phyloP scores from a whole-genome alignment of 208 protist genomes.

The Trypanosomatidae sp. region DNA sequence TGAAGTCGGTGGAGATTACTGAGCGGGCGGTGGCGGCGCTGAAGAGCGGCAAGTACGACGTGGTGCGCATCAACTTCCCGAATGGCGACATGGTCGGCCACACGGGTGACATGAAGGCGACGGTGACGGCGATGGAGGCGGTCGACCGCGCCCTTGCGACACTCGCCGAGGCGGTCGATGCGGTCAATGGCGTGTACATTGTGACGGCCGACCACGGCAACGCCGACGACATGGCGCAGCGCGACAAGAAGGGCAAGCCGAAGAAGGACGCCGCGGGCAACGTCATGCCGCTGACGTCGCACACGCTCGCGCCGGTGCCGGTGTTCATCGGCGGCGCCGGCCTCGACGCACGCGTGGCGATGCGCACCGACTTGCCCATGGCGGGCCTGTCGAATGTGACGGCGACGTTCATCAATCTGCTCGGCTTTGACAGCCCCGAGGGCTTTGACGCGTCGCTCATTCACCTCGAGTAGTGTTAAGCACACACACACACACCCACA shows the following conservation, averaged over 20 bases:
- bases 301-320: constrained; percentile 88
- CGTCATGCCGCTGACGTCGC: constrained; percentile 81
- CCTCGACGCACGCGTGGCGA: constrained; percentile 61
- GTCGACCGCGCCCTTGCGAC: constrained; percentile 75
- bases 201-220: constrained; percentile 94
- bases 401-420: constrained; percentile 90
- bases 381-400: constrained; percentile 90
- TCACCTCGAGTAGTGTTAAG: constrained; percentile 4
- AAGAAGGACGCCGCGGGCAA: constrained; percentile 44
- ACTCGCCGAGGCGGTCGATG: constrained; percentile 77
- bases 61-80: constrained; percentile 91
- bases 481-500: neutral
- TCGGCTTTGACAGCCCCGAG: constrained; percentile 85
- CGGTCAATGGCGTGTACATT: constrained; percentile 75
- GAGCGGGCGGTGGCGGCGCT: constrained; percentile 80
- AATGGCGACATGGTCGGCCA: constrained; percentile 96
- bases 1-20: constrained; percentile 92
- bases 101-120: constrained; percentile 87
- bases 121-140: constrained; percentile 58
- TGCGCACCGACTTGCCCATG: constrained; percentile 74
- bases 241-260: constrained; percentile 88
- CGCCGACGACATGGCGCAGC: constrained; percentile 91
- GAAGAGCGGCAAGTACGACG: constrained; percentile 82
- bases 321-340: constrained; percentile 84
- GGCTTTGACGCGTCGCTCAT: constrained; percentile 84